phyloP scores from a whole-genome alignment of 148 eudicot species.

The Cornus florida region DNA sequence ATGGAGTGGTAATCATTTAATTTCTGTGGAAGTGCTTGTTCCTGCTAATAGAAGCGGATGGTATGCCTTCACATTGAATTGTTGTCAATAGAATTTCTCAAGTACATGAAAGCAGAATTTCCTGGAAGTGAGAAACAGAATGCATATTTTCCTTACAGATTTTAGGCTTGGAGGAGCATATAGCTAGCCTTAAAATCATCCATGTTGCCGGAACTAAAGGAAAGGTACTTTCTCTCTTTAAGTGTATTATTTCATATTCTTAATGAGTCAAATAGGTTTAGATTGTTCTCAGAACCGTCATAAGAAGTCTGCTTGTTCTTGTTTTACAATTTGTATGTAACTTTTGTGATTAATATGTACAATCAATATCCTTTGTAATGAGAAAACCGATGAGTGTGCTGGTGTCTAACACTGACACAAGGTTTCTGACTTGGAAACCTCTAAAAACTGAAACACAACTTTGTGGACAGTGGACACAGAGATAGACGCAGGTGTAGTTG shows the following conservation, averaged over 20 bases:
- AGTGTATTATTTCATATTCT: not conserved
- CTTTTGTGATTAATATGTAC: not conserved
- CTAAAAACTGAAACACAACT: not conserved
- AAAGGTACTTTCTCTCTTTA: slow-evolving; percentile 52
- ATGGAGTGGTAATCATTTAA: not conserved
- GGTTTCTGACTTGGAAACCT: not conserved
- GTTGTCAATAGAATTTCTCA: not conserved
- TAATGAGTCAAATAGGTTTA: not conserved
- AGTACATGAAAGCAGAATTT: not conserved
- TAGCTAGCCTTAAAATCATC: slow-evolving; percentile 68
- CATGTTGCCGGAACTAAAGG: slow-evolving; percentile 98
- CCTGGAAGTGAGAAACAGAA: not conserved
- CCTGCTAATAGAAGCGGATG: not conserved
- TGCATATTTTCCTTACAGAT: slow-evolving; percentile 43
- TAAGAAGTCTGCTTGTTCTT: not conserved
- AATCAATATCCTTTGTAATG: not conserved
- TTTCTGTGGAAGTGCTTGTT: too few relatives aligned
- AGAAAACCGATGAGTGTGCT: not conserved
- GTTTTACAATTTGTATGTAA: not conserved
- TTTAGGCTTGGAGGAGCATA: slow-evolving; percentile 67
- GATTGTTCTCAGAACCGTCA: not conserved
- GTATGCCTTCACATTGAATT: not conserved
- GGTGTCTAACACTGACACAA: not conserved
- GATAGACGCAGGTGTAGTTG: too few relatives aligned
- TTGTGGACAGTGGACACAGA: not conserved